Base-by-base conservation (phyloP, 345 rosid genomes). In the Gossypium anomalum region DNA sequence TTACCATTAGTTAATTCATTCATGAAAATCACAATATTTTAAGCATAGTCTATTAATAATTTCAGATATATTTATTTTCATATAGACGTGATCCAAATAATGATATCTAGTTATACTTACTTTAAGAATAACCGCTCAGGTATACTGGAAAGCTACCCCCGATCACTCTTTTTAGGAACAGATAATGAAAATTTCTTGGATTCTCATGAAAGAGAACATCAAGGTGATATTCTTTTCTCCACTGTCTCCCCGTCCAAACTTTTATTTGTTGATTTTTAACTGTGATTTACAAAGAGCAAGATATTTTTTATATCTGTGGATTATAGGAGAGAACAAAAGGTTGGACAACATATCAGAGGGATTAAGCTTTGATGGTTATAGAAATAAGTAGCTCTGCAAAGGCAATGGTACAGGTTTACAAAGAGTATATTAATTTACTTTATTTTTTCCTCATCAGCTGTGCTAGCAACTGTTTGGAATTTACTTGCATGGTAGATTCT, bases 301-400 rank as follows among this genome's bases (percentile, higher is more conserved):
- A 70, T 52, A 41, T 38, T 67, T 66, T 63, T 38, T 67, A 53
- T 68, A 34, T 77, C 70, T 41, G 75, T 79, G 79, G 68, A 63
- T 80, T 84, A 66, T 76, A 92, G 94, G 87, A 75, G 94, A 89
- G 63, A 85, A 82, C 76, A 89, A 78, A 80, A 89, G 93, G 85
- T 78, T 92, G 86, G 97, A 91, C 68, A 82, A 92, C 48, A 89
- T 89, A 80, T 88, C 92, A 47, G 98, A 94, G 88, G 89, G 93
- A 76, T 80, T 89, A 83, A 89, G 89, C 83, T 89, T 85, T 77
- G 93, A 92, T 43, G 89, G 86, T 57, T 83, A 87, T 74, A 89
- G 90, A 73, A 90, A 90, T 83, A 87, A 89, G 78, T 92, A 89
- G 80, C 72, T 7, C 57, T 41, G 20, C 25, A 63, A 74, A 55